Percentiles rank a stretch among this genome's conserved stretches.
These are phyloP conservation scores for Larix sibirica DNA, from an alignment of 83 land plant species.

Conservation along the genomic window DNA sequence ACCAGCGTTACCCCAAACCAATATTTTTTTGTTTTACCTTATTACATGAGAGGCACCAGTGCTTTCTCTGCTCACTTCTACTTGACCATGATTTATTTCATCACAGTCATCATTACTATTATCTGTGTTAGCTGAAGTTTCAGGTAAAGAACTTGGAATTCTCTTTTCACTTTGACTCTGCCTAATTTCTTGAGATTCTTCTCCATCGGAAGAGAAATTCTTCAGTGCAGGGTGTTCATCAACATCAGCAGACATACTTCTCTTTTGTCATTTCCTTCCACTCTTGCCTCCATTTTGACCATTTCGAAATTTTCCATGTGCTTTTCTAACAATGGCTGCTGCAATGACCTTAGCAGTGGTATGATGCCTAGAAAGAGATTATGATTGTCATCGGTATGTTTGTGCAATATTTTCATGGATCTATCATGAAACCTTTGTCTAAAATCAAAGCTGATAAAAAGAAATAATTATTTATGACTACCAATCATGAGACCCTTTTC, in stretches of 20 bases:
- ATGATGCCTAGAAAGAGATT: constrained; percentile 68
- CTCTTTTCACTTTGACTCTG: constrained; percentile 40
- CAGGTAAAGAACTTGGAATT: constrained; percentile 20
- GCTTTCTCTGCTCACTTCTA: constrained; percentile 43
- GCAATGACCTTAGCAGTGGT: constrained; percentile 39
- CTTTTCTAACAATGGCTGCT: constrained; percentile 45
- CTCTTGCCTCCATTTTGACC: constrained; percentile 34
- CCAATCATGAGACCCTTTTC: background rate
- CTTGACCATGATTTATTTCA: constrained; percentile 33
- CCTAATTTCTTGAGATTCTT: constrained; percentile 43
- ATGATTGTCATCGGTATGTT: constrained; percentile 76
- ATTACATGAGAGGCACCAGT: constrained; percentile 46
- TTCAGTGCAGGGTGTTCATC: constrained; percentile 60
- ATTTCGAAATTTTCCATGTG: constrained; percentile 44
- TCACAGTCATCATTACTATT: constrained; percentile 28
- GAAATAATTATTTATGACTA: background rate
- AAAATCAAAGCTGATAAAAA: constrained; percentile 1
- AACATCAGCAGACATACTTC: constrained; percentile 27
- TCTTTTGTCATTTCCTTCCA: constrained; percentile 32
- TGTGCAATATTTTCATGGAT: constrained; percentile 87
- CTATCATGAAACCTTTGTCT: constrained; percentile 29
- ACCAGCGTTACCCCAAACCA: constrained; percentile 81
- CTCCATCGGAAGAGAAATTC: constrained; percentile 64
- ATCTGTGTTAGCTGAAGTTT: constrained; percentile 14
- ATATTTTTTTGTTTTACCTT: constrained; percentile 48